Conservation (phyloP, 2,329 filamentous ascomycete genomes). For the Pestalotiopsis sp. region DNA sequence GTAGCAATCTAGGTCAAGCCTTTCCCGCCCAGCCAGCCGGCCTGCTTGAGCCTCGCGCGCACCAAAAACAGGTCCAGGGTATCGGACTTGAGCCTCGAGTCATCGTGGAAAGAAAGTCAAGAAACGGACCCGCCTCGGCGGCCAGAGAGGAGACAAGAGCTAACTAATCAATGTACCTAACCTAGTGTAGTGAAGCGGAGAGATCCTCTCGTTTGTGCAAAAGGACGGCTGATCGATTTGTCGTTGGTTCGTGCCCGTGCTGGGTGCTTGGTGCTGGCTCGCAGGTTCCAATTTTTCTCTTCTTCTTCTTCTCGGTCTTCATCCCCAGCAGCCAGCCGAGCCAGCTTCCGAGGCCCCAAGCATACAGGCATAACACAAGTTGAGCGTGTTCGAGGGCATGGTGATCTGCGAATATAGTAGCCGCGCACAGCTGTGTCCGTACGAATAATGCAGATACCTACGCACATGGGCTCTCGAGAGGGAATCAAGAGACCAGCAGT, state of each 20-base stretch:
- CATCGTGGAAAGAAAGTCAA: neutral
- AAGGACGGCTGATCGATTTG: neutral
- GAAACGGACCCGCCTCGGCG: neutral
- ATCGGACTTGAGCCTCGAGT: neutral
- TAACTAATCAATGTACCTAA: neutral
- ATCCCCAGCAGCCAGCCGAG: too few relatives aligned
- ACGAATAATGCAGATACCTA: too few relatives aligned
- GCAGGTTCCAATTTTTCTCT: neutral
- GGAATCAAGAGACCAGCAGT: too few relatives aligned
- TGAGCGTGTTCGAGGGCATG: too few relatives aligned
- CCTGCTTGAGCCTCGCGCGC: neutral
- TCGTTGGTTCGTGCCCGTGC: neutral
- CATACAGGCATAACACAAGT: too few relatives aligned
- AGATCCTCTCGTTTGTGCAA: neutral
- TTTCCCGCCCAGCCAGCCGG: neutral
- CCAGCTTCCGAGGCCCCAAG: too few relatives aligned
- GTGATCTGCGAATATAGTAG: too few relatives aligned
- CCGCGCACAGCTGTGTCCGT: too few relatives aligned
- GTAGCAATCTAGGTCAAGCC: neutral
- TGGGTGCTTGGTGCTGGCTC: neutral
- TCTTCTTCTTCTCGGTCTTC: too few relatives aligned
- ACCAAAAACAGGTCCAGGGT: neutral
- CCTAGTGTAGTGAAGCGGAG: neutral
- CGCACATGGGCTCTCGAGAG: too few relatives aligned
- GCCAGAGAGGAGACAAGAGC: neutral